Conservation (phyloP, 345 rosid species). For the Linum lewisii region DNA sequence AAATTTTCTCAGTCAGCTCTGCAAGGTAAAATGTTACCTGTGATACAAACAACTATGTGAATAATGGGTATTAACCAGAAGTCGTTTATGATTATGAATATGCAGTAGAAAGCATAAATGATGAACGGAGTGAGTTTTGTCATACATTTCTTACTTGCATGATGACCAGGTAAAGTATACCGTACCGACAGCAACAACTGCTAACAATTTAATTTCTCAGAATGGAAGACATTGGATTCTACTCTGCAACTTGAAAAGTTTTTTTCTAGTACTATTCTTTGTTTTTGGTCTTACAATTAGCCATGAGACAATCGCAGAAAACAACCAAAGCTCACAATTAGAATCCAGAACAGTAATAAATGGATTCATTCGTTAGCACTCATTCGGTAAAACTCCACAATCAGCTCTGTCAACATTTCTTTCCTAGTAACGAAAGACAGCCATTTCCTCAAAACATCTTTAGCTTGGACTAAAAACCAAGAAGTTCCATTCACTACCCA, state of each 20-base stretch:
- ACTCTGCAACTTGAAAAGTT: neutral
- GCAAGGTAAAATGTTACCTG: constrained; percentile 55
- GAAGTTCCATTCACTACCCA: neutral
- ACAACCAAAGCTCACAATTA: neutral
- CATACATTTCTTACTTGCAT: neutral
- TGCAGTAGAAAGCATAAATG: neutral
- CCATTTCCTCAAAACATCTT: neutral
- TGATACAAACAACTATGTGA: neutral
- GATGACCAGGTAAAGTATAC: neutral
- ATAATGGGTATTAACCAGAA: neutral
- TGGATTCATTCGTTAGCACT: neutral
- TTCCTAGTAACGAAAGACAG: neutral
- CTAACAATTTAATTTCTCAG: neutral
- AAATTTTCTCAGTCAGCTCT: constrained; percentile 64
- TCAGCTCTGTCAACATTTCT: neutral
- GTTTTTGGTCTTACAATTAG: too few species aligned
- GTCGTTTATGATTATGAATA: neutral
- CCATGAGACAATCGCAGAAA: too few species aligned
- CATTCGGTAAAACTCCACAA: neutral
- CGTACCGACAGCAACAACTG: neutral
- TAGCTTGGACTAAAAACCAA: neutral
- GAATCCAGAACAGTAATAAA: neutral
- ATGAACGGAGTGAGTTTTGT: neutral
- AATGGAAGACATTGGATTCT: neutral
- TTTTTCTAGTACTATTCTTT: too few species aligned